Evolutionary conservation across 2,329 filamentous ascomycete genomes (phyloP).

Genomic region (Akanthomyces uredinophilus): DNA sequence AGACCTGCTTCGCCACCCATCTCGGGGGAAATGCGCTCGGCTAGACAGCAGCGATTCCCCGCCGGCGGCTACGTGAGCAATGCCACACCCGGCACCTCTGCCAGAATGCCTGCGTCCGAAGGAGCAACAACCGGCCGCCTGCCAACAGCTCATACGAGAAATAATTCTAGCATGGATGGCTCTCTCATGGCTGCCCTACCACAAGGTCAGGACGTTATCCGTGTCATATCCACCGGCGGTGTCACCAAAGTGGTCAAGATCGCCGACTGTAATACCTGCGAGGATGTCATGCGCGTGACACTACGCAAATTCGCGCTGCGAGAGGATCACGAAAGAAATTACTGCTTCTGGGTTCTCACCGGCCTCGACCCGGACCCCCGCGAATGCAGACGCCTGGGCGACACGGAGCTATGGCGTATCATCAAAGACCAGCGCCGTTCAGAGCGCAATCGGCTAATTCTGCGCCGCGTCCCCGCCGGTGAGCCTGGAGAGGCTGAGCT

Average conservation of each 20-base stretch:
- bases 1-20: conserved; percentile 20
- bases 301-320: conserved; percentile 82
- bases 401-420: conserved; percentile 84
- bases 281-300: conserved; percentile 87
- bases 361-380: conserved; percentile 77
- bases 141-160: conserved; percentile 62
- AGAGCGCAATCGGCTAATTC: conserved; percentile 84
- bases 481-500: conserved; percentile 85
- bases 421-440: conserved; percentile 81
- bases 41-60: conserved; percentile 52
- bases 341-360: conserved; percentile 92
- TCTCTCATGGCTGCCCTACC: conserved; percentile 82
- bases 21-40: conserved; percentile 51
- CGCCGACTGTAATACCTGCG: conserved; percentile 81
- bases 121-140: conserved; percentile 50
- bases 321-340: conserved; percentile 88
- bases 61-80: conserved; percentile 44
- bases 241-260: conserved; percentile 93
- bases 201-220: conserved; percentile 80
- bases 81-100: conserved; percentile 46
- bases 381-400: conserved; percentile 75
- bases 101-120: conserved; percentile 56
- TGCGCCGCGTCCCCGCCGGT: conserved; percentile 86
- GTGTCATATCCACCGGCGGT: conserved; percentile 87
- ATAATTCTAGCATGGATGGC: conserved; percentile 78